Evolutionary conservation across 345 rosid genomes (phyloP), one percentile per base, ranked within the genome.

Genomic region (Citrus cavaleriei): DNA sequence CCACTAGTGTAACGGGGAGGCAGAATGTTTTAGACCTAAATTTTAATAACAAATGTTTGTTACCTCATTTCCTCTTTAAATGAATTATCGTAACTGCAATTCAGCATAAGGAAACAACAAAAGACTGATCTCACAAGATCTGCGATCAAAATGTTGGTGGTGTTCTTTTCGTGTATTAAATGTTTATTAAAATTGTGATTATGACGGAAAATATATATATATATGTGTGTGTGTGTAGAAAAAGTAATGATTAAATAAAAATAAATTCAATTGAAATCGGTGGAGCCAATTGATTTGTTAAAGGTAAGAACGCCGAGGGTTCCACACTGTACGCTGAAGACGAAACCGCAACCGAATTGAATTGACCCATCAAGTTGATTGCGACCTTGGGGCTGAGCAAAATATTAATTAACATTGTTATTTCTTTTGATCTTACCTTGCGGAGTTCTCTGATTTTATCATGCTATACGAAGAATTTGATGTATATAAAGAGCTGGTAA

Each of bases 311-410:
- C 21, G 37, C 19, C 19, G 37, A 51, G 74, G 80, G 75, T 27
- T 27, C 85, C 80, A 72, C 71, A 65, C 71, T 72, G 81, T 68
- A 67, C 16, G 76, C 76, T 63, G 83, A 76, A 37, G 66, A 72
- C 4, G 83, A 79, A 60, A 76, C 85, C 78, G 60, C 78, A 76
- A 83, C 78, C 72, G 78, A 79, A 58, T 46, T 63, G 51, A 79
- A 51, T 64, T 68, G 78, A 83, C 78, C 59, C 40, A 37, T 75
- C 57, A 49, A 74, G 58, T n/a, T 34, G 21, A 10, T 57, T 18
- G 28, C 35, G 30, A 63, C 12, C 68, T 13, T 18, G 9, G 37
- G 37, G 37, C 18, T 63, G 12, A 2, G 13, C 18, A 27, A 35
- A 35, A 28, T 21, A 63, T 30, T 16, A 54, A 54, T 54, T 18